A percentile compares a stretch with the other conserved stretches of the same genome.
phyloP scores from a whole-genome alignment of 495 filamentous ascomycete species.

The Penicillium bialowiezense region DNA sequence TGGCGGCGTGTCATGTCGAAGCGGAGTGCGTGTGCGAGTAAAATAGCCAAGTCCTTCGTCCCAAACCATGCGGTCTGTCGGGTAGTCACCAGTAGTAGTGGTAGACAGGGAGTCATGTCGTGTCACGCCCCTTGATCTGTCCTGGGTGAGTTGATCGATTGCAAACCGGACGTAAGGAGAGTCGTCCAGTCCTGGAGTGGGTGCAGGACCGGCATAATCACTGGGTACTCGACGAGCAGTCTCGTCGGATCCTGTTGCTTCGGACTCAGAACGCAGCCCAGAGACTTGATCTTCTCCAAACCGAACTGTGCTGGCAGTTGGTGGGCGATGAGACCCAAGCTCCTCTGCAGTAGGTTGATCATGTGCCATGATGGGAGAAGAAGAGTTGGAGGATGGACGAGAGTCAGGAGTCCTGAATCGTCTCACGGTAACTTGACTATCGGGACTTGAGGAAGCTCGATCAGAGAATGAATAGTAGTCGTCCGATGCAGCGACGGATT shows the following conservation, averaged over 20 bases:
- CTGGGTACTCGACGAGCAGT: constrained; percentile 28
- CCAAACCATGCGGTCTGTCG: constrained; percentile 49
- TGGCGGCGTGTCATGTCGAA: constrained; percentile 20
- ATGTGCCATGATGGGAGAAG: constrained; percentile 27
- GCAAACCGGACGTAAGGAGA: constrained; percentile 71
- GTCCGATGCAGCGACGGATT: constrained; percentile 63
- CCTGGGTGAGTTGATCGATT: constrained; percentile 69
- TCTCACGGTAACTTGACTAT: constrained; percentile 46
- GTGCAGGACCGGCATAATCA: constrained; percentile 39
- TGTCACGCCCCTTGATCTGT: constrained; percentile 42
- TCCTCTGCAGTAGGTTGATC: constrained; percentile 19
- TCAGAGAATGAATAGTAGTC: constrained; percentile 66
- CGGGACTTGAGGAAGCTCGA: constrained; percentile 40
- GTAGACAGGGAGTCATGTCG: constrained; percentile 37
- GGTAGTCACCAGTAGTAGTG: constrained; percentile 38
- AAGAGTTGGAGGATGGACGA: constrained; percentile 32
- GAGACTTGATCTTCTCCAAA: constrained; percentile 34
- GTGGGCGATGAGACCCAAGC: constrained; percentile 24
- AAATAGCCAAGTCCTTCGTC: constrained; percentile 51
- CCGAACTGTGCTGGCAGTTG: constrained; percentile 30
- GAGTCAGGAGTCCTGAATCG: constrained; percentile 52
- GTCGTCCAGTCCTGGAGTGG: constrained; percentile 64
- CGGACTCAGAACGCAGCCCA: constrained; percentile 25
- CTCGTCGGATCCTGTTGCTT: constrained; percentile 23
- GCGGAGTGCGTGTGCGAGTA: constrained; percentile 28